phyloP scores from a whole-genome alignment of 441 rosid genomes.

The Hura crepitans region DNA sequence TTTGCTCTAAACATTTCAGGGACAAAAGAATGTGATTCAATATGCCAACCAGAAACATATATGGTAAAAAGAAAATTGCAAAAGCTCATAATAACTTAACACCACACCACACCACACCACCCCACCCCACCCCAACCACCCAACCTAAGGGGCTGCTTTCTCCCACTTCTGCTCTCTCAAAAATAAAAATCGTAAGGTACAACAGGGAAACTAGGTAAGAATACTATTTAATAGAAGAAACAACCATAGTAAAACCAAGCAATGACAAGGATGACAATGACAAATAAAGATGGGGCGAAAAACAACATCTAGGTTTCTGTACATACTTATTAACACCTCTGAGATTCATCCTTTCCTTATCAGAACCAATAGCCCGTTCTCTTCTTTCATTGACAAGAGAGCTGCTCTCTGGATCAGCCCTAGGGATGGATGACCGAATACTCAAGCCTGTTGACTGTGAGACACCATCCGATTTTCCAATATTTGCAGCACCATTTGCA shows the following conservation, averaged over 20 bases:
- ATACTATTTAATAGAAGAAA: neutral
- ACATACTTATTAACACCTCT: slow-evolving; percentile 83
- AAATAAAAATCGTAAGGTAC: neutral
- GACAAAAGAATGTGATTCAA: slow-evolving; percentile 20
- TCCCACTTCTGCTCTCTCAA: neutral
- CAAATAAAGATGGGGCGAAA: neutral
- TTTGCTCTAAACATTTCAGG: slow-evolving; percentile 51
- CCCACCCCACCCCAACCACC: too few species aligned
- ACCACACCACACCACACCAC: too few species aligned
- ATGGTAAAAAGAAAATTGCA: neutral
- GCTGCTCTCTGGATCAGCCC: slow-evolving; percentile 59
- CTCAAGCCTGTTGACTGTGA: slow-evolving; percentile 59
- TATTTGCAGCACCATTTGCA: slow-evolving; percentile 55
- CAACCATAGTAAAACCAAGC: neutral
- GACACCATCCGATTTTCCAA: slow-evolving; percentile 66
- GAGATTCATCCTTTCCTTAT: slow-evolving; percentile 73
- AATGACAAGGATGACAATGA: neutral
- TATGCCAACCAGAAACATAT: slow-evolving; percentile 9
- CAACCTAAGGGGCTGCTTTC: too few species aligned
- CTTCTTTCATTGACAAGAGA: slow-evolving; percentile 65
- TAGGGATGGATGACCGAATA: slow-evolving; percentile 55
- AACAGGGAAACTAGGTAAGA: neutral
- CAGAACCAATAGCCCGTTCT: slow-evolving; percentile 68
- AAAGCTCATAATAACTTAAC: too few species aligned
- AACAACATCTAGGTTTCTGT: slow-evolving; percentile 15